Base-by-base conservation (phyloP, 2,329 filamentous ascomycete species). In the Aspergillus uvarum region DNA sequence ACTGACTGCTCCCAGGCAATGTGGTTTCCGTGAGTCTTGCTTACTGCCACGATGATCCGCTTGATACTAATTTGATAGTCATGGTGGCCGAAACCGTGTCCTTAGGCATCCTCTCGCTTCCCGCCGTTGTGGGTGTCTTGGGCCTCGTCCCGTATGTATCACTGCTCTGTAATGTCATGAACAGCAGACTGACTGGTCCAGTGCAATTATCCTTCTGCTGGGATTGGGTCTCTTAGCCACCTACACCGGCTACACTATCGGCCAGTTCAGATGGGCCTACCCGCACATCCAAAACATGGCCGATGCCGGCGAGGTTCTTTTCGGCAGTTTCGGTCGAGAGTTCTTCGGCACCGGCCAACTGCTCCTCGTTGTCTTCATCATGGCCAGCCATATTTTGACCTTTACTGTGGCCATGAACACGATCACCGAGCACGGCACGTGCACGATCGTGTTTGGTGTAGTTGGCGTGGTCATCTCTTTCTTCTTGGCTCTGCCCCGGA, bases 331-430 rank as follows among this genome's bases (percentile, higher is more conserved):
- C 29, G 86, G 85, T 1, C 83, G 85, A 61, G 85, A 88, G 71
- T 62, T 90, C 35, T 78, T 88, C 32, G 86, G 85, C 29, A 74
- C 78, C 59, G 86, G 83, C 63, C 86, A 88, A 64, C 74, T 82
- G 4, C 74, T 89, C 16, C 83, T 89, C 69, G 76, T 90, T 35
- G 75, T 87, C 60, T 88, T 90, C 74, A 83, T 89, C 62, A 85
- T 87, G 71, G 87, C 82, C 31, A 87, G 86, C 14, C 89, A 91
- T 74, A 80, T 88, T 57, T 75, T 90, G 59, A 88, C 86, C 0
- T 89, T 89, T 62, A 82, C 82, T 22, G 87, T 89, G 66, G 87
- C 87, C 67, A 83, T 89, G 71, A 85, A 85, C 65, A 83, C 81
- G 56, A 77, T 90, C 51, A 85, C 85, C 7, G 73, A 83, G 1